Conservation (phyloP, 129 eudicot species). For the Lactuca saligna region DNA sequence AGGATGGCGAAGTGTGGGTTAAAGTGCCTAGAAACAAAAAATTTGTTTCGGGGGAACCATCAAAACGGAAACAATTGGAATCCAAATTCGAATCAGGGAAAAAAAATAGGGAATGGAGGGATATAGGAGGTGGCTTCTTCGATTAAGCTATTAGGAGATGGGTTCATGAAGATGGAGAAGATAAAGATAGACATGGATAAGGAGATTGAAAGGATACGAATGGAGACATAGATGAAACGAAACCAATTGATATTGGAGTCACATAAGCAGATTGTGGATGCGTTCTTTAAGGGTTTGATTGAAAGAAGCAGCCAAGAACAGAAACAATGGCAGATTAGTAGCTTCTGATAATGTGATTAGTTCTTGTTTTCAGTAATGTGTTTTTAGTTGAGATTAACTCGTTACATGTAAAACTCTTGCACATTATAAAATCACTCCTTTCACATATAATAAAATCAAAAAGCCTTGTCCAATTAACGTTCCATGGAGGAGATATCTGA, state of each 20-base stretch:
- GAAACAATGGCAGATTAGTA: constrained; percentile 29
- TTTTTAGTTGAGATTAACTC: constrained; percentile 23
- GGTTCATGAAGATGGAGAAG: constrained; percentile 83
- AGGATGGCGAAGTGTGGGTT: constrained; percentile 44
- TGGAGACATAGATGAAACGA: constrained; percentile 86
- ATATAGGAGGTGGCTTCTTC: constrained; percentile 64
- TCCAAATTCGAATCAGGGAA: constrained; percentile 37
- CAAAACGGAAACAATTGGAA: constrained; percentile 34
- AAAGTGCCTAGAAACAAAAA: constrained; percentile 39
- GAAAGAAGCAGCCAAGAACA: constrained; percentile 37
- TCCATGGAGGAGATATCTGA: too few relatives aligned
- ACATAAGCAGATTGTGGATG: constrained; percentile 75
- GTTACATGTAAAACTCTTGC: constrained; percentile 19
- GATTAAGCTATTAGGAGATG: constrained; percentile 70
- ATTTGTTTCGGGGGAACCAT: constrained; percentile 32
- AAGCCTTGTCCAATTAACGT: too few relatives aligned
- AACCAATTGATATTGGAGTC: constrained; percentile 74
- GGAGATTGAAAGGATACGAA: constrained; percentile 67
- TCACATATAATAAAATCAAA: too few relatives aligned
- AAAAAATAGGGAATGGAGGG: constrained; percentile 42
- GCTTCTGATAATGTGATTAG: constrained; percentile 17
- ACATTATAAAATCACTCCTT: too few relatives aligned
- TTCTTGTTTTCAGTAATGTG: constrained; percentile 27
- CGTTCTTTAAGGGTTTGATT: constrained; percentile 62
- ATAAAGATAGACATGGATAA: constrained; percentile 84